Evolutionary conservation across 225 moss, liverwort and hornwort genomes (phyloP), one percentile per base, ranked within the genome.

Genomic region (Asterella californica): DNA sequence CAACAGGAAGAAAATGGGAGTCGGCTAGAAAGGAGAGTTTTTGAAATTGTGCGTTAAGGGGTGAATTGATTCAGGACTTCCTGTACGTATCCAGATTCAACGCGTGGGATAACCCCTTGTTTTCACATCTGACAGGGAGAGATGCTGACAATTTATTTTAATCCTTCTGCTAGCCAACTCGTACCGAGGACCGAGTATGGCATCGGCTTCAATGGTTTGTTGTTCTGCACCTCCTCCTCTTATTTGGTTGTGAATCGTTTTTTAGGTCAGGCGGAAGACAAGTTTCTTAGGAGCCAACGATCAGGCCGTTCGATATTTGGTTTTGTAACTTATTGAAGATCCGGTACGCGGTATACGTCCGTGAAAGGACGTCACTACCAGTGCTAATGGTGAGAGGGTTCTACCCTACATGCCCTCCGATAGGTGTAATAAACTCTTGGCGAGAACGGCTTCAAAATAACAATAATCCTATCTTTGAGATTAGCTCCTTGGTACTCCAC

Each of bases 171-270:
- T n/a, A 91, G 91, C 83, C 53, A 78, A 79, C 82, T 96, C 63
- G 78, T 83, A 49, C 88, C 91, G 36, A 88, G 84, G 77, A 71
- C 87, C 25, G 90, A 92, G 67, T 91, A 89, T 80, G 94, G 96
- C 74, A 91, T 96, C 83, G 94, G 90, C 45, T 96, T 96, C 70
- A 96, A 96, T 84, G 92, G 94, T 94, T 82, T 27, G 42, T n/a
- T 67, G 33, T 45, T 34, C 59, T 57, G 52, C 46, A 70, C 2
- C 29, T 29, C 33, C 30, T 25, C 15, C 17, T 57, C 4, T n/a
- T n/a, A 10, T 67, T 67, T 36, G 11, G 6, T 0, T 33, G 1
- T 38, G 8, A 4, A 2, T 19, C 34, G 34, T 38, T 70, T 38
- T 70, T 46, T 9, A 70, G 15, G 18, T 34, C 19, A 37, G 9